Evolutionary conservation across 1,284 basidiomycete genomes (phyloP), one percentile per base, ranked within the genome.

Genomic region (Ustilago tritici): DNA sequence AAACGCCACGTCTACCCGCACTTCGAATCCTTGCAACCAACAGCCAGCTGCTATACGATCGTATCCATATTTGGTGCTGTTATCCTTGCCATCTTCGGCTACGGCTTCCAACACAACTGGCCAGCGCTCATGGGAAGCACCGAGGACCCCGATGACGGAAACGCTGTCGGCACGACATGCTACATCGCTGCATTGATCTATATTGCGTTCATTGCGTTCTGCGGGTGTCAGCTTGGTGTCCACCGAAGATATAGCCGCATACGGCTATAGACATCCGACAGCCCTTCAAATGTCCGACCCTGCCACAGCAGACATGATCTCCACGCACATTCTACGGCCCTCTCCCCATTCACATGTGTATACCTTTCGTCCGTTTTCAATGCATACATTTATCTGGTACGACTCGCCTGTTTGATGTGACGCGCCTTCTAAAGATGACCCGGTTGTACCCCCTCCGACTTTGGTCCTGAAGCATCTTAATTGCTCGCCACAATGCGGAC

Each of bases 21-120:
- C 34, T 28, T 28, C 3, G 23, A 28, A 32, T 28, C 31, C 11
- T 46, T 14, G 10, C 32, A 43, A 8, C 32, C 47, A 23, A 28
- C 75, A 89, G 89, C 89, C 32, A 86, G 86, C 56, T 89, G 88
- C 86, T 90, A 89, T 78, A 88, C 88, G 43, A 85, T 89, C 57
- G 85, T 90, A 56, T 88, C 88, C 11, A 68, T 88, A 52, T 89
- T 89, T 55, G 89, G 88, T n/a, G 87, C 88, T 31, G 79, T 89
- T 71, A 89, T 89, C 73, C 87, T 90, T 36, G 72, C 87, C 50
- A 87, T 84, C 57, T 81, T 85, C 34, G 80, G 80, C 12, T 83
- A 78, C 41, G 84, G 78, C 12, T 82, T 81, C 61, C 56, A 57
- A 49, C 78, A 82, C 65, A 72, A 86, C 78, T 86, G 84, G 84